These are phyloP conservation scores for Protomyces macrosporus DNA, from an alignment of 1,139 yeast species.

Conservation along the genomic window DNA sequence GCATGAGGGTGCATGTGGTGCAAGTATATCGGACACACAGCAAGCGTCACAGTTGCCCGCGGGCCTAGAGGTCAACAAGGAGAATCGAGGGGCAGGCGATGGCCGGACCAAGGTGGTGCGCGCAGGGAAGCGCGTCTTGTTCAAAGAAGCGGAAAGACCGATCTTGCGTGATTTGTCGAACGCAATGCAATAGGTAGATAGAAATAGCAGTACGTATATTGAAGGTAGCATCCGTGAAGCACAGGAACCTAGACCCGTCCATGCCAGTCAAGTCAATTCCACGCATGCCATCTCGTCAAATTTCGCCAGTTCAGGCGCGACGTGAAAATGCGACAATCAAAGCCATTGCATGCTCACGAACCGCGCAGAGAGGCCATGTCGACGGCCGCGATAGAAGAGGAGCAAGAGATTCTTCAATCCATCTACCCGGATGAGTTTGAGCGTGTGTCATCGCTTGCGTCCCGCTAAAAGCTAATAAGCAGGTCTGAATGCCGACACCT, in stretches of 20 bases:
- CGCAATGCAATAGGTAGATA: neutral
- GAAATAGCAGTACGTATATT: neutral
- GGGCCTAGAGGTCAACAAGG: neutral
- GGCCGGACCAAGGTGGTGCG: conserved; percentile 2
- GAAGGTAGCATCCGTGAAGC: neutral
- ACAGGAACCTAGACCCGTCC: neutral
- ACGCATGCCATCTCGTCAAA: neutral
- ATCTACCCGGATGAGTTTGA: conserved; percentile 28
- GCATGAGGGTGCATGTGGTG: conserved; percentile 6
- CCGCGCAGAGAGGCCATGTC: neutral
- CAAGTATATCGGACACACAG: too few relatives aligned
- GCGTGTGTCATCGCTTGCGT: neutral
- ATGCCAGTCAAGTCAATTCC: neutral
- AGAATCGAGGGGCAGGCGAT: neutral
- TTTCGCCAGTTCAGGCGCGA: neutral
- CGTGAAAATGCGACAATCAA: too few relatives aligned
- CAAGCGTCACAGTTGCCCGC: too few relatives aligned
- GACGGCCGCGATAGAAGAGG: conserved; percentile 28
- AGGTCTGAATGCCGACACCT: conserved; percentile 17
- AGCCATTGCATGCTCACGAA: too few relatives aligned
- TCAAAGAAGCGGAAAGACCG: conserved; percentile 1
- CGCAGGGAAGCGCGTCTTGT: conserved; percentile 8
- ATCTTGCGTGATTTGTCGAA: conserved; percentile 17
- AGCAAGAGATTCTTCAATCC: conserved; percentile 25
- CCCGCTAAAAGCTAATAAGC: neutral